Conservation (phyloP, 257 asterid species). For the Solanum piurae region DNA sequence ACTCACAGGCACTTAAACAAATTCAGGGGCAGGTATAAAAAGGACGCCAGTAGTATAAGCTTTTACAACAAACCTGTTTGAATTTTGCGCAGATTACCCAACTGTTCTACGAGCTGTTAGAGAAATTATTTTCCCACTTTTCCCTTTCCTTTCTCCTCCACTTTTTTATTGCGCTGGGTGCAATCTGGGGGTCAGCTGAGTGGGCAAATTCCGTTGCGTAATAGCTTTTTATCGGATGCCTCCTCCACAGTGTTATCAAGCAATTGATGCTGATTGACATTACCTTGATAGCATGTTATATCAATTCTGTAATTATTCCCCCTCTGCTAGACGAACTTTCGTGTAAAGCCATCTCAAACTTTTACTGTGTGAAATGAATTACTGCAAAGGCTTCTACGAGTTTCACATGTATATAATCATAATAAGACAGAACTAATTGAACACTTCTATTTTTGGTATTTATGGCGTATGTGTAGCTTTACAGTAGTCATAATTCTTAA, state of each 20-base stretch:
- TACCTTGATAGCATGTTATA: not conserved
- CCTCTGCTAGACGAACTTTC: not conserved
- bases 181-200: not conserved
- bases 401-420: not conserved
- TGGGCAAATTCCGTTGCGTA: not conserved
- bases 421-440: not conserved
- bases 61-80: not conserved
- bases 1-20: constrained; percentile 35
- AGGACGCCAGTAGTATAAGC: not conserved
- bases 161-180: not conserved
- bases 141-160: not conserved
- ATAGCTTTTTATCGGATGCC: not conserved
- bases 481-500: not conserved
- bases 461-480: not conserved
- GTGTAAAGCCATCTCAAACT: not conserved
- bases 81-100: not conserved
- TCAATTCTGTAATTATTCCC: not conserved
- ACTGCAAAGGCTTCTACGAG: not conserved
- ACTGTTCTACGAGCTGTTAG: not conserved
- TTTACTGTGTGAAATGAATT: not conserved
- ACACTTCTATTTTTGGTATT: not conserved
- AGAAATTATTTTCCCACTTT: not conserved
- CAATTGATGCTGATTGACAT: not conserved
- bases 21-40: constrained; percentile 66
- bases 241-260: not conserved